Conservation (phyloP, 768 basidiomycete genomes). For the Suillus subaureus region DNA sequence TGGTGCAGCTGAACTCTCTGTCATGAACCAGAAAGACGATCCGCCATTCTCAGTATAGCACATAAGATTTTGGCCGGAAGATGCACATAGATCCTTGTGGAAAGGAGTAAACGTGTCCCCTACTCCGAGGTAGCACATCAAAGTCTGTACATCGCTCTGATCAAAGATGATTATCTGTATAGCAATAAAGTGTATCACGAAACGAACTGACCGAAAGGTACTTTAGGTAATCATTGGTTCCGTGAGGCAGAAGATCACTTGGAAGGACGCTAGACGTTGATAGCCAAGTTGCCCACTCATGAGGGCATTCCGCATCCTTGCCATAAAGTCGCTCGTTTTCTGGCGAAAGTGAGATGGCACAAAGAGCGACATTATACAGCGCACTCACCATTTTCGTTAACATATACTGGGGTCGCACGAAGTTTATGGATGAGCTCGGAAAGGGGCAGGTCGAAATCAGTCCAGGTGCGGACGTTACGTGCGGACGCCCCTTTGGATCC, state of each 20-base stretch:
- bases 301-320: slow-evolving; percentile 75
- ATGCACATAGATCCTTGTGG: slow-evolving; percentile 85
- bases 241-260: slow-evolving; percentile 49
- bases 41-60: slow-evolving; percentile 73
- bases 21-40: slow-evolving; percentile 89
- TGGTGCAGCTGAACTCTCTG: slow-evolving; percentile 57
- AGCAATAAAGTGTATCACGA: slow-evolving; percentile 20
- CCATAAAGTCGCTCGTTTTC: slow-evolving; percentile 70
- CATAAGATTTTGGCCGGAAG: slow-evolving; percentile 88
- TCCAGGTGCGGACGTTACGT: slow-evolving; percentile 63
- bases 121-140: slow-evolving; percentile 85
- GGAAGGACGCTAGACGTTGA: slow-evolving; percentile 51
- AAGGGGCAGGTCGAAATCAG: slow-evolving; percentile 54
- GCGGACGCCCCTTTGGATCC: slow-evolving; percentile 53
- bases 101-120: slow-evolving; percentile 84
- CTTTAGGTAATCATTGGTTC: slow-evolving; percentile 57
- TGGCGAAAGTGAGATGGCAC: slow-evolving; percentile 25
- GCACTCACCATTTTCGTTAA: slow-evolving; percentile 40
- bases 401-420: slow-evolving; percentile 37
- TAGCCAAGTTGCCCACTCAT: slow-evolving; percentile 67
- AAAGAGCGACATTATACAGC: background rate
- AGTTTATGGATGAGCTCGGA: slow-evolving; percentile 53
- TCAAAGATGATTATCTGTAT: slow-evolving; percentile 11
- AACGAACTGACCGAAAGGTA: slow-evolving; percentile 54
- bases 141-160: slow-evolving; percentile 67